A percentile compares a stretch with the other conserved stretches of the same genome.
Evolutionary conservation across 345 rosid genomes (phyloP).

Genomic region (Salix viminalis): DNA sequence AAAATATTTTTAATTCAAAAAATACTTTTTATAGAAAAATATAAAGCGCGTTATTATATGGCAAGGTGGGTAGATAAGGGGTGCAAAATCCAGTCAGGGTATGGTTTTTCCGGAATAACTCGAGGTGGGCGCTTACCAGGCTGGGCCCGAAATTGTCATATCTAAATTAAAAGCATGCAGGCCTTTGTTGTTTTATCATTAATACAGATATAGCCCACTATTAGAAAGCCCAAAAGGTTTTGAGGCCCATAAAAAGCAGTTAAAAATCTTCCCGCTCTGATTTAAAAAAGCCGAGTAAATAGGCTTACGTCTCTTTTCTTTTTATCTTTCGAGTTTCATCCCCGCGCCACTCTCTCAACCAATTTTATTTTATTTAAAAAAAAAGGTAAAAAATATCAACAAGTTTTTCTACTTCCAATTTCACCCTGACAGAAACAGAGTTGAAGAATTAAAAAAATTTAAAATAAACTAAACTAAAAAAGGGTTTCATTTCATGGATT

Average conservation of each 20-base stretch:
- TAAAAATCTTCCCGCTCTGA: conserved; percentile 16
- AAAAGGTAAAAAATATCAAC: too few relatives aligned
- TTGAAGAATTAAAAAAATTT: background rate
- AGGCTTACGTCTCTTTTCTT: background rate
- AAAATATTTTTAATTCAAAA: too few relatives aligned
- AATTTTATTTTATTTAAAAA: too few relatives aligned
- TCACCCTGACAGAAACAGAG: background rate
- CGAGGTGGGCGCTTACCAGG: too few relatives aligned
- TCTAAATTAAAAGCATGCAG: background rate
- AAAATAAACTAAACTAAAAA: conserved; percentile 4
- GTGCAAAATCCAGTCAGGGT: too few relatives aligned
- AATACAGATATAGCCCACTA: background rate
- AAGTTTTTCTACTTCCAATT: background rate
- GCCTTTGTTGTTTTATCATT: background rate
- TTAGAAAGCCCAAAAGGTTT: background rate
- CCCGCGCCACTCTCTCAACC: too few relatives aligned
- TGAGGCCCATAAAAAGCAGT: background rate
- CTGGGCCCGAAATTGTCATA: too few relatives aligned
- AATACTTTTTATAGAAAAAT: too few relatives aligned
- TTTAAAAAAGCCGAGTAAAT: conserved; percentile 7
- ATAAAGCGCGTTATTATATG: too few relatives aligned
- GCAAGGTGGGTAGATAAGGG: too few relatives aligned
- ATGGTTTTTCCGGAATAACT: too few relatives aligned
- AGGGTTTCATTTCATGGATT: conserved; percentile 25
- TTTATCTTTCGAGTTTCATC: background rate